A percentile compares a stretch with the other conserved stretches of the same genome.
Conservation (phyloP, 176 grass and related monocot genomes). For the Aegilops tauschii region DNA sequence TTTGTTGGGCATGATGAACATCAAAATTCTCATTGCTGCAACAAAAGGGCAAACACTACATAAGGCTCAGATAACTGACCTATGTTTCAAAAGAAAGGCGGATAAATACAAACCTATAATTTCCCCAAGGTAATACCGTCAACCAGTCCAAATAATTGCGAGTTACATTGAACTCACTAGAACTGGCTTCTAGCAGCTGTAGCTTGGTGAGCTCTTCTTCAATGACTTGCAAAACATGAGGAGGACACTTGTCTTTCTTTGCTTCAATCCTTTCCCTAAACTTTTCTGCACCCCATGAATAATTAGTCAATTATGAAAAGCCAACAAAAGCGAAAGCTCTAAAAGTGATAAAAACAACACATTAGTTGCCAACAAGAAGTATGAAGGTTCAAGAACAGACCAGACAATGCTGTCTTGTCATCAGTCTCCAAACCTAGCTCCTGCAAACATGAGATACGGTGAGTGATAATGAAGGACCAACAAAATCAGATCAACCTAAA, state of each 20-base stretch:
- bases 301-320: constrained; percentile 10
- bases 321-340: background rate
- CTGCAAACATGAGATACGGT: constrained; percentile 46
- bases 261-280: constrained; percentile 90
- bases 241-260: constrained; percentile 89
- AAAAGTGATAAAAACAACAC: constrained; percentile 3
- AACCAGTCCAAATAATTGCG: constrained; percentile 99
- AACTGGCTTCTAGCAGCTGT: constrained; percentile 84
- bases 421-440: constrained; percentile 98
- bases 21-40: constrained; percentile 92
- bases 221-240: constrained; percentile 95
- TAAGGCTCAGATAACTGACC: constrained; percentile 20
- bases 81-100: constrained; percentile 25
- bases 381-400: constrained; percentile 56
- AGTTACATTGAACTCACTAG: constrained; percentile 98
- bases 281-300: constrained; percentile 63
- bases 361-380: constrained; percentile 23
- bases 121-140: constrained; percentile 94
- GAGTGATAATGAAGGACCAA: constrained; percentile 12
- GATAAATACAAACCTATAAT: constrained; percentile 72
- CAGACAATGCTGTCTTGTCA: constrained; percentile 97
- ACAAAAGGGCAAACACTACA: constrained; percentile 17
- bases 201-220: constrained; percentile 97
- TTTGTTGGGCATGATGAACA: constrained; percentile 92
- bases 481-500: background rate